Evolutionary conservation across 75 land plant species (phyloP).

Genomic region (Sequoiadendron giganteum): DNA sequence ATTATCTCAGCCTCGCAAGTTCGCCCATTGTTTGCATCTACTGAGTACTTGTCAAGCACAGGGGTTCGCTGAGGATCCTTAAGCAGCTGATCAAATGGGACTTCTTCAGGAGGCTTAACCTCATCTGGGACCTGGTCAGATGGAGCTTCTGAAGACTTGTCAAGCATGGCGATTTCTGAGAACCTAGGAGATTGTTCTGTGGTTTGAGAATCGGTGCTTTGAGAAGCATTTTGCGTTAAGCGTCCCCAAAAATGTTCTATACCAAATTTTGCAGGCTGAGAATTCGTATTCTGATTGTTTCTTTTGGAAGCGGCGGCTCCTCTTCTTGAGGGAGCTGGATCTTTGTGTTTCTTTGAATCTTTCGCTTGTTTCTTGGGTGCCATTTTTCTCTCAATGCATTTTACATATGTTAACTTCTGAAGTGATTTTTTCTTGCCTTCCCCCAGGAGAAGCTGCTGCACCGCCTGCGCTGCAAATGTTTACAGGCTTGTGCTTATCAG

Average conservation of each 20-base stretch:
- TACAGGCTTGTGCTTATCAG: background rate
- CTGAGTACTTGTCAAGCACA: slow-evolving; percentile 10
- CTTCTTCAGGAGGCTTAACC: background rate
- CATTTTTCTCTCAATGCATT: background rate
- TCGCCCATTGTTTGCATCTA: background rate
- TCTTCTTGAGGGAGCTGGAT: slow-evolving; percentile 46
- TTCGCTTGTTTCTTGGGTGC: background rate
- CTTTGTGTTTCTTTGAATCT: slow-evolving; percentile 5
- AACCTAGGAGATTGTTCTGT: background rate
- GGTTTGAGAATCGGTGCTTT: background rate
- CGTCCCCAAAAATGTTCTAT: slow-evolving; percentile 81
- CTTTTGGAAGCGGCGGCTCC: slow-evolving; percentile 26
- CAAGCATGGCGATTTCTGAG: background rate
- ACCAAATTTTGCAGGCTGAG: slow-evolving; percentile 62
- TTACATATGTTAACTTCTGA: background rate
- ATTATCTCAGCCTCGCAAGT: slow-evolving; percentile 19
- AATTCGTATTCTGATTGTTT: slow-evolving; percentile 19
- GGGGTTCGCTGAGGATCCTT: background rate
- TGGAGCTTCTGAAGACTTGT: background rate
- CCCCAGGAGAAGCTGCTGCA: too few species aligned
- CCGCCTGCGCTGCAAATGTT: background rate
- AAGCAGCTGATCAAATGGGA: background rate
- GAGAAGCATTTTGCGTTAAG: slow-evolving; percentile 20
- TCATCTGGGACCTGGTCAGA: background rate
- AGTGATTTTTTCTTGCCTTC: background rate